phyloP scores from a whole-genome alignment of 345 rosid genomes.

The Pugionium dolabratum region DNA sequence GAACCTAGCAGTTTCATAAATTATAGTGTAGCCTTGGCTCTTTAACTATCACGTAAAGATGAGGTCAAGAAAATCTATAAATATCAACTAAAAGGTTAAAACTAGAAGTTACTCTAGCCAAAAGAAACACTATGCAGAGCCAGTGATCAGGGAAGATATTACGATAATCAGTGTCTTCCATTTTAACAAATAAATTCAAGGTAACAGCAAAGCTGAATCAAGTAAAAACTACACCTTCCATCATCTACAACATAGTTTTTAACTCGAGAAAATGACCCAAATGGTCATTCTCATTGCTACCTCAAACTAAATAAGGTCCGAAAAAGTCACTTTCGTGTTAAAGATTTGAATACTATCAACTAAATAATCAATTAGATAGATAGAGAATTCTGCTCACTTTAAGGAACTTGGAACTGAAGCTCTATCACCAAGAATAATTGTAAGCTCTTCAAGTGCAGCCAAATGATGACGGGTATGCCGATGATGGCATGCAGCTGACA shows the following conservation, averaged over 20 bases:
- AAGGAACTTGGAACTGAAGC: slow-evolving; percentile 76
- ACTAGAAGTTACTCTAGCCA: slow-evolving; percentile 18
- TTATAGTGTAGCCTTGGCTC: slow-evolving; percentile 26
- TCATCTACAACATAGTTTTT: slow-evolving; percentile 9
- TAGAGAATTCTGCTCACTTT: slow-evolving; percentile 51
- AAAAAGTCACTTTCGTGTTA: slow-evolving; percentile 22
- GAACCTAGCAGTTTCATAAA: slow-evolving; percentile 19
- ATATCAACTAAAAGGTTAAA: slow-evolving; percentile 18
- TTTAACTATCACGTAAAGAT: slow-evolving; percentile 17
- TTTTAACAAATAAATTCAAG: slow-evolving; percentile 11
- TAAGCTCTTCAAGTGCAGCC: slow-evolving; percentile 82
- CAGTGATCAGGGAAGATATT: slow-evolving; percentile 2
- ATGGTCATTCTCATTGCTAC: slow-evolving; percentile 27
- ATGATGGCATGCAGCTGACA: slow-evolving; percentile 70
- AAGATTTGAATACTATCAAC: slow-evolving; percentile 10
- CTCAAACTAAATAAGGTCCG: slow-evolving; percentile 5
- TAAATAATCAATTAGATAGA: slow-evolving; percentile 16
- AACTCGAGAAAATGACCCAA: slow-evolving; percentile 14
- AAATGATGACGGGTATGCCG: slow-evolving; percentile 77
- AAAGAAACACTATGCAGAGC: slow-evolving; percentile 22
- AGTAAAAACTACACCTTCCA: slow-evolving; percentile 24
- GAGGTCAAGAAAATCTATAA: background rate
- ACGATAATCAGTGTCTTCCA: slow-evolving; percentile 13
- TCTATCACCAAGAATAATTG: slow-evolving; percentile 69
- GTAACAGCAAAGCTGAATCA: background rate